Conservation (phyloP, 2,329 filamentous ascomycete species). For the Pyrenochaeta sp. region DNA sequence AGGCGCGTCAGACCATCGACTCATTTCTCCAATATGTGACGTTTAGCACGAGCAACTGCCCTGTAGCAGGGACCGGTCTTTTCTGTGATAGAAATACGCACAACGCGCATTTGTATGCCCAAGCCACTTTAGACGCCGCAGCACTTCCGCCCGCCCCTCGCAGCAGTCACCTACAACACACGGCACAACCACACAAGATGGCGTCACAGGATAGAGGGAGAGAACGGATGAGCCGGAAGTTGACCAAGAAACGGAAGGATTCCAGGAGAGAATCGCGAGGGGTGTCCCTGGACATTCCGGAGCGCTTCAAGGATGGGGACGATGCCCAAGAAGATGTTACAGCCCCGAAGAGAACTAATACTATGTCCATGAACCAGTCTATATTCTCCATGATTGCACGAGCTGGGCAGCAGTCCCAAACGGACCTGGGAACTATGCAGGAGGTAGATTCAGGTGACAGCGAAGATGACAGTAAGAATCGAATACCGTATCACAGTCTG, state of each 20-base stretch:
- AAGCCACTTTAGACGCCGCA: constrained; percentile 22
- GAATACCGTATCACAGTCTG: constrained; percentile 35
- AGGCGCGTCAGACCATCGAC: constrained; percentile 40
- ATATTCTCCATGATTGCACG: constrained; percentile 93
- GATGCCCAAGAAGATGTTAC: constrained; percentile 70
- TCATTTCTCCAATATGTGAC: constrained; percentile 45
- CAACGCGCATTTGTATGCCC: constrained; percentile 5
- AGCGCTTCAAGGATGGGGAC: constrained; percentile 65
- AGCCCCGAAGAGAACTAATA: constrained; percentile 58
- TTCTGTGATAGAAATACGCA: constrained; percentile 7
- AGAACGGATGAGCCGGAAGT: constrained; percentile 37
- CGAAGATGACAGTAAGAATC: constrained; percentile 57
- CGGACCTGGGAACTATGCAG: constrained; percentile 84
- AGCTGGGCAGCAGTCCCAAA: constrained; percentile 80
- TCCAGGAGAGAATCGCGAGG: constrained; percentile 37
- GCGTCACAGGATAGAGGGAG: constrained; percentile 43
- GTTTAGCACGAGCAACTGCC: constrained; percentile 33
- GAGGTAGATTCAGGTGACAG: constrained; percentile 78
- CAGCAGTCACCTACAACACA: constrained; percentile 14
- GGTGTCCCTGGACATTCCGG: constrained; percentile 63
- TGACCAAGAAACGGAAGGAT: constrained; percentile 46
- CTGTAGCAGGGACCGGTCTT: constrained; percentile 36
- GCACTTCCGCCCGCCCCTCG: constrained; percentile 18
- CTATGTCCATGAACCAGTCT: constrained; percentile 86
- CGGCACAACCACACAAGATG: constrained; percentile 34